phyloP scores from a whole-genome alignment of 1,284 basidiomycete species.

The Bjerkandera adusta region DNA sequence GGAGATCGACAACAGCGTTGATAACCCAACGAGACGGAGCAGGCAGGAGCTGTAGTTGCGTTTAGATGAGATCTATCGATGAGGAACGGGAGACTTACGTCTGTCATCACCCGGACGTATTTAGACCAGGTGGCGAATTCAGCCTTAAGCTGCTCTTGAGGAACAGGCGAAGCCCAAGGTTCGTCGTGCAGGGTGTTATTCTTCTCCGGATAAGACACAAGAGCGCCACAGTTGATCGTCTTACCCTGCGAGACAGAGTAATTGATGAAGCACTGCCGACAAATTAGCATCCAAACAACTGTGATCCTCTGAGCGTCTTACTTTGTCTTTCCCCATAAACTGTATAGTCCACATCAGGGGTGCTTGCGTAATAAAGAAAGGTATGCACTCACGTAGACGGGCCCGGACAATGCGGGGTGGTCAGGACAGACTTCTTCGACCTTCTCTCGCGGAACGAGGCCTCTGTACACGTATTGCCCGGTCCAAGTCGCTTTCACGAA shows the following conservation, averaged over 20 bases:
- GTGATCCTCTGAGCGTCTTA: not conserved
- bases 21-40: too few species aligned
- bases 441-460: conserved; percentile 9
- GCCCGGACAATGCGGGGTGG: conserved; percentile 10
- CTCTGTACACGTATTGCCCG: conserved; percentile 18
- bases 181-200: conserved; percentile 41
- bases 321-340: conserved; percentile 18
- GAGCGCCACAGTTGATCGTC: conserved; percentile 47
- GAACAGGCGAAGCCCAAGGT: conserved; percentile 39
- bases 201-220: conserved; percentile 37
- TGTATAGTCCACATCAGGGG: not conserved
- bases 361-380: not conserved
- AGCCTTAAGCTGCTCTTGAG: conserved; percentile 34
- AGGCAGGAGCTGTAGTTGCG: too few species aligned
- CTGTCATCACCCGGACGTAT: conserved; percentile 42
- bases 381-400: conserved; percentile 13
- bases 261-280: conserved; percentile 40
- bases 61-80: too few species aligned
- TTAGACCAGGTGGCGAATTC: conserved; percentile 46
- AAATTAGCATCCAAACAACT: not conserved
- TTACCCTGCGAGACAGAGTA: conserved; percentile 47
- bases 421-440: conserved; percentile 7
- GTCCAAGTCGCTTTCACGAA: conserved; percentile 17
- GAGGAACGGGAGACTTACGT: conserved; percentile 33
- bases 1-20: conserved; percentile 25